Percentiles rank a stretch among this genome's conserved stretches.
Evolutionary conservation across 306 rosid genomes (phyloP).

Genomic region (Gastrolobium villosum): DNA sequence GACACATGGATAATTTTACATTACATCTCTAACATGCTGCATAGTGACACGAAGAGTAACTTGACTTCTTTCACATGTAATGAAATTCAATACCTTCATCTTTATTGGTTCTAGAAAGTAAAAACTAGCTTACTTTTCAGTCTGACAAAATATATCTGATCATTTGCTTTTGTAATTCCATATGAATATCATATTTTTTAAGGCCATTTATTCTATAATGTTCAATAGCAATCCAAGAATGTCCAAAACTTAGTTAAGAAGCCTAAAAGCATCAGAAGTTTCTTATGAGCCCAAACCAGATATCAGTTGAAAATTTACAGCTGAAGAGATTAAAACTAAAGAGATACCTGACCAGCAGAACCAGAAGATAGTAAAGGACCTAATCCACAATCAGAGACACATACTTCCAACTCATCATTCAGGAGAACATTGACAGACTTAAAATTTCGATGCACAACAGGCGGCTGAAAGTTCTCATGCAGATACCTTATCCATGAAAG

Average conservation of each 20-base stretch:
- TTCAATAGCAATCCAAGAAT: constrained; percentile 26
- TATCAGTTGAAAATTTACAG: background rate
- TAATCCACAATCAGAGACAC: constrained; percentile 81
- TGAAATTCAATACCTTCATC: background rate
- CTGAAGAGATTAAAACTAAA: constrained; percentile 16
- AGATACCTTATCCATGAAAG: constrained; percentile 64
- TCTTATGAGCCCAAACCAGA: background rate
- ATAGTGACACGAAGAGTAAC: background rate
- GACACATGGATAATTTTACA: too few relatives aligned
- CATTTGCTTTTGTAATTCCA: background rate
- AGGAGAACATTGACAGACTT: constrained; percentile 81
- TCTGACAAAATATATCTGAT: background rate
- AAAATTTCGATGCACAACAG: constrained; percentile 75
- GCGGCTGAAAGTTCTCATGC: constrained; percentile 81
- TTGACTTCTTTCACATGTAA: background rate
- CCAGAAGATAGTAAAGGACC: constrained; percentile 69
- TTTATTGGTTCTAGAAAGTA: constrained; percentile 28
- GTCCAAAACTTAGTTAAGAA: constrained; percentile 12
- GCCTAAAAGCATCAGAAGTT: background rate
- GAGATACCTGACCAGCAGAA: constrained; percentile 61
- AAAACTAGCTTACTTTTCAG: background rate
- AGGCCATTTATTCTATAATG: constrained; percentile 3
- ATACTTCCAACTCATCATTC: constrained; percentile 64
- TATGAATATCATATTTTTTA: constrained; percentile 4
- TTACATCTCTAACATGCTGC: background rate